Evolutionary conservation across 169 alveolate genomes (phyloP).

Genomic region (Cryptosporidium ubiquitum): DNA sequence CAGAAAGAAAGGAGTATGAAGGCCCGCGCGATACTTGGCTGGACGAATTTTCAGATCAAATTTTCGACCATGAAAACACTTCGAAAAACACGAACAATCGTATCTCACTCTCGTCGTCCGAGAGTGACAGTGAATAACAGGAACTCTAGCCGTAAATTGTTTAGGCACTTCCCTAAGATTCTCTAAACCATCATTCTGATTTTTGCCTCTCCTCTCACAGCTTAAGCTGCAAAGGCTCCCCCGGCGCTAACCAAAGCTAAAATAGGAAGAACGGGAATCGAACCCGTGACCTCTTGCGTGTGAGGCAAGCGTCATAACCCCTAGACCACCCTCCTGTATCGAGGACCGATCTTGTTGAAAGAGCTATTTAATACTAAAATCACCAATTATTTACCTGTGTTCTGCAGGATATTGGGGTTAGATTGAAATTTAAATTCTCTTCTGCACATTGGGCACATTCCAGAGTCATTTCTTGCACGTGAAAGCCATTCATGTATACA

Average conservation of each 20-base stretch:
- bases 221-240: too few relatives aligned
- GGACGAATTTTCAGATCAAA: slow-evolving; percentile 15
- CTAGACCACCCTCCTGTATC: slow-evolving; percentile 93
- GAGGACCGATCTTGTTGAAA: background rate
- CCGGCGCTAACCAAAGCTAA: background rate
- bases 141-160: too few relatives aligned
- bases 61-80: background rate
- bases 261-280: slow-evolving; percentile 91
- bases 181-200: too few relatives aligned
- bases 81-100: background rate
- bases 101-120: background rate
- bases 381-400: background rate
- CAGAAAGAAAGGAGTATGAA: slow-evolving; percentile 40
- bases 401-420: background rate
- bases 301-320: slow-evolving; percentile 97
- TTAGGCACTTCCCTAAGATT: too few relatives aligned
- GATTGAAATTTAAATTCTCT: slow-evolving; percentile 75
- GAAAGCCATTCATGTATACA: slow-evolving; percentile 84
- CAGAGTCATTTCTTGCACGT: slow-evolving; percentile 72
- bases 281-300: slow-evolving; percentile 97
- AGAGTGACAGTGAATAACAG: background rate
- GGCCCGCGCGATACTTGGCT: slow-evolving; percentile 71
- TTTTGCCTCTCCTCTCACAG: too few relatives aligned
- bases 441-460: slow-evolving; percentile 78
- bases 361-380: background rate